These are phyloP conservation scores for Isabelozyma heimii DNA, from an alignment of 805 yeast genomes.

Conservation along the genomic window DNA sequence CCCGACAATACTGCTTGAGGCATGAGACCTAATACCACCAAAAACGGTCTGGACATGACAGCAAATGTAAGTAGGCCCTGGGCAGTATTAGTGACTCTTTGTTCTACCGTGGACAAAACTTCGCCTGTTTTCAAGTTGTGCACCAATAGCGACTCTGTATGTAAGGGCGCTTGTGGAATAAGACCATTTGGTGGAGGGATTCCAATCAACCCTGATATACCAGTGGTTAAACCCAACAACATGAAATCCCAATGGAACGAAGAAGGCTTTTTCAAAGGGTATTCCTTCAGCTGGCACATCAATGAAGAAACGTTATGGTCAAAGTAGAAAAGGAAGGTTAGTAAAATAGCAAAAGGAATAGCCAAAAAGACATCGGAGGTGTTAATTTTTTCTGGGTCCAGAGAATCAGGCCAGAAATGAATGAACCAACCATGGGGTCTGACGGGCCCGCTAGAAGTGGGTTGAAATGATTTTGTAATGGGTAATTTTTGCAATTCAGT, in stretches of 20 bases:
- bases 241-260: conserved; percentile 92
- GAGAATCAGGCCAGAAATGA: conserved; percentile 60
- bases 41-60: conserved; percentile 85
- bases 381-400: conserved; percentile 36
- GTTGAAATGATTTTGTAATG: conserved; percentile 67
- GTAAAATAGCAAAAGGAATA: conserved; percentile 83
- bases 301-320: conserved; percentile 94
- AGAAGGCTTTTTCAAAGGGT: conserved; percentile 80
- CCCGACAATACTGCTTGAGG: conserved; percentile 96
- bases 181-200: conserved; percentile 96
- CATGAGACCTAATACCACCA: conserved; percentile 73
- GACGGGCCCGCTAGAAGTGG: conserved; percentile 46
- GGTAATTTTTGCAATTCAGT: conserved; percentile 65
- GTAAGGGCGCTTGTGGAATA: conserved; percentile 96
- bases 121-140: conserved; percentile 36
- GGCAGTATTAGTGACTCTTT: conserved; percentile 75
- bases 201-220: conserved; percentile 82
- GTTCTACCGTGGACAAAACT: conserved; percentile 74
- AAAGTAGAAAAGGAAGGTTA: conserved; percentile 84
- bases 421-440: conserved; percentile 72
- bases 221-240: conserved; percentile 81
- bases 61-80: conserved; percentile 85
- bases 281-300: conserved; percentile 85
- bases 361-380: conserved; percentile 84
- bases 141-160: conserved; percentile 73